phyloP scores from a whole-genome alignment of 2,329 filamentous ascomycete species.

The Passalora sequoiae region DNA sequence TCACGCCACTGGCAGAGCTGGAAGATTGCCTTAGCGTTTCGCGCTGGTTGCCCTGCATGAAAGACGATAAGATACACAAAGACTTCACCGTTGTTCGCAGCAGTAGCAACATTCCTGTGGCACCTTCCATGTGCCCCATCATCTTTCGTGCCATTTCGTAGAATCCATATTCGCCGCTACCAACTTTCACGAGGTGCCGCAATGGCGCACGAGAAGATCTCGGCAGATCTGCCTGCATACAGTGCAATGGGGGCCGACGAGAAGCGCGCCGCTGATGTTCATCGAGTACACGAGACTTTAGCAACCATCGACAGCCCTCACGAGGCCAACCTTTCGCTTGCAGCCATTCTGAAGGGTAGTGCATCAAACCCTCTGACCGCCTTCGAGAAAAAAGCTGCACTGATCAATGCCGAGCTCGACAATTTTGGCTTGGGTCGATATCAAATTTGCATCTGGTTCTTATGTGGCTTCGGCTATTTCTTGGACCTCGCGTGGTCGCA shows the following conservation, averaged over 20 bases:
- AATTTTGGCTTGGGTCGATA: conserved; percentile 50
- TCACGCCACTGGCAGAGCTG: no score
- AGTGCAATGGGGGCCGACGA: neutral
- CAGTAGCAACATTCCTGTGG: neutral
- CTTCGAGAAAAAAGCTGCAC: conserved; percentile 42
- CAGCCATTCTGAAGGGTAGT: conserved; percentile 2
- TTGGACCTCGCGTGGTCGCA: conserved; percentile 56
- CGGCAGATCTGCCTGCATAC: no score
- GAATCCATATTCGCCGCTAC: no score
- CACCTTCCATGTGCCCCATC: no score
- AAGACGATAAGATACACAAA: no score
- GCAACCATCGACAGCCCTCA: neutral
- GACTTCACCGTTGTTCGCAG: no score
- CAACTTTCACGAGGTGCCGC: no score
- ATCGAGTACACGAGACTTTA: neutral
- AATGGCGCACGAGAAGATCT: no score
- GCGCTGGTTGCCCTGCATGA: no score
- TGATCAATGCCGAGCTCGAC: conserved; percentile 48
- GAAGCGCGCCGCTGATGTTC: neutral
- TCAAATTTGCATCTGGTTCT: conserved; percentile 47
- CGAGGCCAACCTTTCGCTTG: neutral
- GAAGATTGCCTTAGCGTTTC: no score
- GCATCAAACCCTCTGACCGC: conserved; percentile 23
- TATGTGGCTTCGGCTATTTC: conserved; percentile 53
- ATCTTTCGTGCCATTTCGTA: no score